Conservation (phyloP, 352 stramenopile genomes). For the Pythium apleroticum region DNA sequence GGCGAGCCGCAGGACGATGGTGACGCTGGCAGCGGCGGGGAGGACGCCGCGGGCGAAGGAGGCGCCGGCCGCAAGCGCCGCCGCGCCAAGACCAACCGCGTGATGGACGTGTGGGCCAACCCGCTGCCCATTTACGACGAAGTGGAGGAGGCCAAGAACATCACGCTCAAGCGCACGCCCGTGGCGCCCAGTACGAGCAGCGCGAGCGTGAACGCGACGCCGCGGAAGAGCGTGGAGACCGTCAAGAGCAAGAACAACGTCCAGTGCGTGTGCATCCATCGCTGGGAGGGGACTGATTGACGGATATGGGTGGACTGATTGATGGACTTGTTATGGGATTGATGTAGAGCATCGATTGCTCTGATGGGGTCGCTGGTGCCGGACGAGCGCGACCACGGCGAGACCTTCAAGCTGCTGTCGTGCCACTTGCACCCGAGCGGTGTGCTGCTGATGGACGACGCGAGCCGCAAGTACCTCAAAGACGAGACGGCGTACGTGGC, state of each 20-base stretch:
- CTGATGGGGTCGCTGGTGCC: slow-evolving; percentile 81
- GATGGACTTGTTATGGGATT: slow-evolving; percentile 9
- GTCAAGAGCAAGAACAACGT: slow-evolving; percentile 68
- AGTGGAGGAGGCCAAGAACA: slow-evolving; percentile 60
- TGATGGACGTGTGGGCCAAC: slow-evolving; percentile 48
- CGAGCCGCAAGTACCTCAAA: slow-evolving; percentile 68
- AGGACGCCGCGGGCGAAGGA: slow-evolving; percentile 7
- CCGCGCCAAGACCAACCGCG: not conserved
- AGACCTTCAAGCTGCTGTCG: slow-evolving; percentile 85
- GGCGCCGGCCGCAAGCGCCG: slow-evolving; percentile 6
- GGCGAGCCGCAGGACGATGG: slow-evolving; percentile 20
- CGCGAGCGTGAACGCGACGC: slow-evolving; percentile 4
- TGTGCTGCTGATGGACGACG: slow-evolving; percentile 76
- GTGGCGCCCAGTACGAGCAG: not conserved
- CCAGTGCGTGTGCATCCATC: slow-evolving; percentile 33
- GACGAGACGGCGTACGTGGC: slow-evolving; percentile 14
- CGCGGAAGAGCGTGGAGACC: slow-evolving; percentile 3
- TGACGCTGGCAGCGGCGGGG: slow-evolving; percentile 24
- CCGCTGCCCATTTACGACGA: slow-evolving; percentile 66
- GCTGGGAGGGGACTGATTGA: not conserved
- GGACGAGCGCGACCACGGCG: slow-evolving; percentile 72
- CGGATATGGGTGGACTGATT: not conserved
- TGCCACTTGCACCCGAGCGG: slow-evolving; percentile 72
- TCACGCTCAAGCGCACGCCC: slow-evolving; percentile 40
- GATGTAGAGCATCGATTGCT: slow-evolving; percentile 59